Evolutionary conservation across 2,329 filamentous ascomycete species (phyloP).

Genomic region (Tolypocladium cylindrosporum): DNA sequence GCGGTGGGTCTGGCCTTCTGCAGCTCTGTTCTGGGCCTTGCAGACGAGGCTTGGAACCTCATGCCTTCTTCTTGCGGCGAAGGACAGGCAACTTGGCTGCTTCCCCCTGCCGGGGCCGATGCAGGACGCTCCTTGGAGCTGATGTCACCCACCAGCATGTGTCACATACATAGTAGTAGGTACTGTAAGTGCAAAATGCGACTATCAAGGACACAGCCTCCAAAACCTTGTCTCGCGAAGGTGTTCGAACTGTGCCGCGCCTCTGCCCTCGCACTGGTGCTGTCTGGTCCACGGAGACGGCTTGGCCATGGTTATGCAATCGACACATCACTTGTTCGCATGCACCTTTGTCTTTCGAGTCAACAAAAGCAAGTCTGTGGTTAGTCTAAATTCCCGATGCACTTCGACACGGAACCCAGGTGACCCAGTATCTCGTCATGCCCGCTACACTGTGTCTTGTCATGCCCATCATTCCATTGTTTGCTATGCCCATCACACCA

Average conservation of each 20-base stretch:
- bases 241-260: neutral
- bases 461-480: neutral
- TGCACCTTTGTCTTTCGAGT: neutral
- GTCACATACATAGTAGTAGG: too few relatives aligned
- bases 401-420: neutral
- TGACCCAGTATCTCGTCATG: neutral
- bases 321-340: neutral
- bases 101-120: neutral
- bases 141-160: neutral
- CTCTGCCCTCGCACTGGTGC: neutral
- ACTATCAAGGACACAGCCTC: neutral
- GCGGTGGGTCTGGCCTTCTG: neutral
- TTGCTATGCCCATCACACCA: conserved; percentile 8
- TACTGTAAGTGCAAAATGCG: neutral
- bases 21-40: neutral
- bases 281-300: neutral
- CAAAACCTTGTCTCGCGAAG: neutral
- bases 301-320: neutral
- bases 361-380: neutral
- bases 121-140: neutral
- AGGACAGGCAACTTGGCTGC: neutral
- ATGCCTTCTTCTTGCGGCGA: neutral
- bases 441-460: neutral
- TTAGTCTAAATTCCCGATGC: neutral
- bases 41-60: neutral